These are phyloP conservation scores for Solanum chaucha DNA, from an alignment of 257 asterid genomes.

Conservation along the genomic window DNA sequence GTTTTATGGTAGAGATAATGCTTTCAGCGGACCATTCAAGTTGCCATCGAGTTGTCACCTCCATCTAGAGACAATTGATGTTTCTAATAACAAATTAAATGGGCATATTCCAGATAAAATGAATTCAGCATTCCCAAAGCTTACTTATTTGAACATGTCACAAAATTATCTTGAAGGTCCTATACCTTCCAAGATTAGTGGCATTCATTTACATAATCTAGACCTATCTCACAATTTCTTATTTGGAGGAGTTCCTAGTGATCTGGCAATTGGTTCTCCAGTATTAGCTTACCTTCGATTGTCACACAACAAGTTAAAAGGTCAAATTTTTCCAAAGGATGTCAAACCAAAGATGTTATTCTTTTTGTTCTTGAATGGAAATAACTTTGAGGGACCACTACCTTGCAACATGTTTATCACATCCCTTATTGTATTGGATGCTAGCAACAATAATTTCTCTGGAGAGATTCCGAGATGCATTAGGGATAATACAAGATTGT, in stretches of 20 bases:
- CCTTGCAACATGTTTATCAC: accelerated
- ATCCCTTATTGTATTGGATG: background rate
- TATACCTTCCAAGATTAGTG: background rate
- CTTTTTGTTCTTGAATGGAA: no score
- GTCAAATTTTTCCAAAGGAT: no score
- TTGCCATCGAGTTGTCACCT: background rate
- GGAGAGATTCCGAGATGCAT: no score
- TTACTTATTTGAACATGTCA: background rate
- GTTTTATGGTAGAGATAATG: background rate
- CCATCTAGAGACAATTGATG: background rate
- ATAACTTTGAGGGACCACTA: no score
- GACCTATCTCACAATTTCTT: background rate
- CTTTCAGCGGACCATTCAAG: background rate
- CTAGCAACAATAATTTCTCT: background rate
- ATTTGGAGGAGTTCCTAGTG: background rate
- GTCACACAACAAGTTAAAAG: background rate
- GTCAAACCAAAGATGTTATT: no score
- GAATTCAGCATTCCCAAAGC: background rate
- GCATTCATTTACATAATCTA: background rate
- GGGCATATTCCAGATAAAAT: background rate
- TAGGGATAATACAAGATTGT: background rate
- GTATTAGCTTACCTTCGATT: accelerated
- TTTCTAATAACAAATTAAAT: background rate
- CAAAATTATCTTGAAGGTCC: background rate
- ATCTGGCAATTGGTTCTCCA: background rate